Evolutionary conservation across 306 rosid genomes (phyloP).

Genomic region (Acacia confusa): DNA sequence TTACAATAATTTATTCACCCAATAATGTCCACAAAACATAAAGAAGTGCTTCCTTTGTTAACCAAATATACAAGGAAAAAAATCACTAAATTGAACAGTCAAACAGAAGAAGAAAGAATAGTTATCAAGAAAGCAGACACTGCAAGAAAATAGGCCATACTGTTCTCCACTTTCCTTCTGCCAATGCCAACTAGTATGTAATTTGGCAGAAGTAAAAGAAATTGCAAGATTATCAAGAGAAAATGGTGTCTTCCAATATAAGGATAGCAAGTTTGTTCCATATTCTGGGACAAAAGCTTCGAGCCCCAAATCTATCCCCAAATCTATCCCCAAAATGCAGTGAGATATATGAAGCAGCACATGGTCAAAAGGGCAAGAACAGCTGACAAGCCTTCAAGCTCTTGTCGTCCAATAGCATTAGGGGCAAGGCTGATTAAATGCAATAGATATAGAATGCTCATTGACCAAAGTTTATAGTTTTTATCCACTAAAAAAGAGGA

Average conservation of each 20-base stretch:
- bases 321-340: too few species aligned
- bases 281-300: neutral
- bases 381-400: neutral
- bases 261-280: neutral
- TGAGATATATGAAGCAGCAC: neutral
- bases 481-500: neutral
- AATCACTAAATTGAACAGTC: neutral
- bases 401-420: neutral
- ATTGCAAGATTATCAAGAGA: neutral
- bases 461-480: neutral
- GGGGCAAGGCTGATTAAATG: neutral
- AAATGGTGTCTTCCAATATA: neutral
- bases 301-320: neutral
- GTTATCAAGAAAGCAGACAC: neutral
- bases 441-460: neutral
- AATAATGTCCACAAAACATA: conserved; percentile 2
- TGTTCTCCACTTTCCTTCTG: conserved; percentile 1
- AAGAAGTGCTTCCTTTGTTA: conserved; percentile 12
- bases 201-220: neutral
- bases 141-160: neutral
- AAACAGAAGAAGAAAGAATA: neutral
- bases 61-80: conserved; percentile 6
- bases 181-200: neutral
- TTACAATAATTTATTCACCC: conserved; percentile 34
- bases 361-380: neutral